These are phyloP conservation scores for Tolypocladium amazonense DNA, from an alignment of 2,329 filamentous ascomycete species.

Conservation along the genomic window DNA sequence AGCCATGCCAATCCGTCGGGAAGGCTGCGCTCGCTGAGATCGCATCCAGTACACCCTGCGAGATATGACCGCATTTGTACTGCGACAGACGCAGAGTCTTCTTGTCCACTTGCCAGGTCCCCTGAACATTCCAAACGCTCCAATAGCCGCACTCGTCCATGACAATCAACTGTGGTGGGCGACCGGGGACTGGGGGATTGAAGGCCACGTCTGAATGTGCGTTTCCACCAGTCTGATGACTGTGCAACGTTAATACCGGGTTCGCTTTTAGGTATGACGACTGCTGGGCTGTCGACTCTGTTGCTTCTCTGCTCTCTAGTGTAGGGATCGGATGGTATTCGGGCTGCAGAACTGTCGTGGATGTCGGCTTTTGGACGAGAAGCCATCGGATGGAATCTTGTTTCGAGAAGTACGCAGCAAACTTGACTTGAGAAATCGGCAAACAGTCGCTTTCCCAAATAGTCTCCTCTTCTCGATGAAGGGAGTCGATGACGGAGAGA, in stretches of 20 bases:
- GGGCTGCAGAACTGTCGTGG: slow-evolving; percentile 41
- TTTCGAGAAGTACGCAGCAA: slow-evolving; percentile 26
- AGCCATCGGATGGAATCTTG: slow-evolving; percentile 36
- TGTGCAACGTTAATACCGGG: slow-evolving; percentile 40
- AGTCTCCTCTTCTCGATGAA: slow-evolving; percentile 33
- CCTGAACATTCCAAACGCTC: slow-evolving; percentile 53
- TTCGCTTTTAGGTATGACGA: slow-evolving; percentile 45
- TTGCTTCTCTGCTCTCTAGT: slow-evolving; percentile 8
- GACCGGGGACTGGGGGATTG: slow-evolving; percentile 35
- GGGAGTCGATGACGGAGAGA: slow-evolving; percentile 30
- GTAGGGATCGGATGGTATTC: slow-evolving; percentile 31
- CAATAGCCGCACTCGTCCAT: slow-evolving; percentile 56
- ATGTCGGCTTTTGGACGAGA: slow-evolving; percentile 40
- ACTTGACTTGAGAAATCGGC: slow-evolving; percentile 41
- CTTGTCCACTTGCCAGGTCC: slow-evolving; percentile 21
- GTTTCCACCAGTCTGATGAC: slow-evolving; percentile 39
- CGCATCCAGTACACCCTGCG: slow-evolving; percentile 23
- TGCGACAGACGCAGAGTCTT: slow-evolving; percentile 22
- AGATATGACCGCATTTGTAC: slow-evolving; percentile 32
- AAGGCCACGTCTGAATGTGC: slow-evolving; percentile 55
- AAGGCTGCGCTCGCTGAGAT: slow-evolving; percentile 19
- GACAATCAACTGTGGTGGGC: slow-evolving; percentile 53
- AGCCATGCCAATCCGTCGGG: slow-evolving; percentile 27
- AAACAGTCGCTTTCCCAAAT: slow-evolving; percentile 43
- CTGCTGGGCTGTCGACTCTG: slow-evolving; percentile 9